Conservation (phyloP, 805 yeast species). For the Monosporozyma aerobia region DNA sequence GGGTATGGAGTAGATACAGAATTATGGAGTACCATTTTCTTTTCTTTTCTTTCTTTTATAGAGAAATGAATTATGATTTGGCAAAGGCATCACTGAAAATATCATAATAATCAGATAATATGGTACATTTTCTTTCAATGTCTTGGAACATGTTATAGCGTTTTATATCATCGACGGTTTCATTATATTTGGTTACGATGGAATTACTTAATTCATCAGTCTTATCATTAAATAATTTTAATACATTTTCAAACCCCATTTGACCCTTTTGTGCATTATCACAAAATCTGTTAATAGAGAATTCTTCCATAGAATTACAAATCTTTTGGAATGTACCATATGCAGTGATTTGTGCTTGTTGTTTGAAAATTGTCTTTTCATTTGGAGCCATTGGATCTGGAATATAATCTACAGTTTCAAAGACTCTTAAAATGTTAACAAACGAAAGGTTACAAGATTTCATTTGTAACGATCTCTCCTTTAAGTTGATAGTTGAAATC, state of each 20-base stretch:
- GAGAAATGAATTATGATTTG: neutral
- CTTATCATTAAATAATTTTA: conserved; percentile 36
- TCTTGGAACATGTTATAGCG: conserved; percentile 19
- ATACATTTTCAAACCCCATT: conserved; percentile 74
- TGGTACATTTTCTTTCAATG: conserved; percentile 16
- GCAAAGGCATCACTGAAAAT: conserved; percentile 8
- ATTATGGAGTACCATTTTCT: too few relatives aligned
- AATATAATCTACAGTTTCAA: conserved; percentile 73
- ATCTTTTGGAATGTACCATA: conserved; percentile 60
- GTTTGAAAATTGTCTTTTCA: conserved; percentile 54
- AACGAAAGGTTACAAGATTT: conserved; percentile 82
- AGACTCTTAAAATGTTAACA: conserved; percentile 65
- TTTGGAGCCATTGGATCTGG: conserved; percentile 53
- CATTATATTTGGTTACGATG: conserved; percentile 23
- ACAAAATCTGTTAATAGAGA: conserved; percentile 82
- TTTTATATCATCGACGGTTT: conserved; percentile 25
- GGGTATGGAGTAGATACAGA: too few relatives aligned
- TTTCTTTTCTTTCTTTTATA: too few relatives aligned
- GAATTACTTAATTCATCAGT: conserved; percentile 24
- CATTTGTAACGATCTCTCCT: conserved; percentile 55
- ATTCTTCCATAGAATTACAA: conserved; percentile 80
- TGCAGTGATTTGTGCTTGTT: conserved; percentile 84
- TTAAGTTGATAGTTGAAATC: conserved; percentile 72
- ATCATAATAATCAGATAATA: conserved; percentile 11
- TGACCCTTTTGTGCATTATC: conserved; percentile 82